Percentiles rank a stretch among this genome's conserved stretches.
phyloP scores from a whole-genome alignment of 345 rosid species.

The Citrus reticulata region DNA sequence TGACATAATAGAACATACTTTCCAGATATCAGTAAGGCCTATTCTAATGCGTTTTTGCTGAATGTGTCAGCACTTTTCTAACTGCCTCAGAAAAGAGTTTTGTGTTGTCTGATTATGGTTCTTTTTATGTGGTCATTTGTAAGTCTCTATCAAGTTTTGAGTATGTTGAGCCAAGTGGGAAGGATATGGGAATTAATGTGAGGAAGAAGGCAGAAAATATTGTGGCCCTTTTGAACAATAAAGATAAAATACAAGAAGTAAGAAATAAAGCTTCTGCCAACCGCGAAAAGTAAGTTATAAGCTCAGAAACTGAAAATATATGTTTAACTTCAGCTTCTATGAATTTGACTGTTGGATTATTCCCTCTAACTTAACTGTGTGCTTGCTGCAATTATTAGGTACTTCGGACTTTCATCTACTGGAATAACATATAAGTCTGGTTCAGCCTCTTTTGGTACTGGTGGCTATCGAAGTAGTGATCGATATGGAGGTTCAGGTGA shows the following conservation, averaged over 20 bases:
- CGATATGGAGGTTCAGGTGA: slow-evolving; percentile 50
- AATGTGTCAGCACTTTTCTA: background rate
- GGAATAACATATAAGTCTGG: slow-evolving; percentile 73
- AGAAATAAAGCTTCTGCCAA: slow-evolving; percentile 86
- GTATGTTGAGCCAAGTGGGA: slow-evolving; percentile 92
- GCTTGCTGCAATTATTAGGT: slow-evolving; percentile 43
- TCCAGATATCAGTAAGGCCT: slow-evolving; percentile 84
- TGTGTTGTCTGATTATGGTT: slow-evolving; percentile 19
- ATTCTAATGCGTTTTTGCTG: slow-evolving; percentile 6
- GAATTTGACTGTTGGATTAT: background rate
- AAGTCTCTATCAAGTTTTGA: slow-evolving; percentile 96
- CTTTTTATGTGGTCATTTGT: slow-evolving; percentile 14
- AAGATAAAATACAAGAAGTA: slow-evolving; percentile 83
- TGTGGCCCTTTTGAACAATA: slow-evolving; percentile 63
- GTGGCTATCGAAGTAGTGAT: slow-evolving; percentile 46
- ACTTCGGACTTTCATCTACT: slow-evolving; percentile 84
- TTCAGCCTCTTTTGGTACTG: slow-evolving; percentile 53
- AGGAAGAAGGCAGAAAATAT: slow-evolving; percentile 94
- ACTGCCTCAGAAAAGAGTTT: slow-evolving; percentile 1
- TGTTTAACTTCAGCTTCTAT: slow-evolving; percentile 5
- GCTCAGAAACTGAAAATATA: background rate
- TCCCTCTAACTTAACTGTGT: slow-evolving; percentile 10
- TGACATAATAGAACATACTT: slow-evolving; percentile 93
- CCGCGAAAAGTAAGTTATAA: slow-evolving; percentile 78
- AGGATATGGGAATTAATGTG: slow-evolving; percentile 88